Base-by-base conservation (phyloP, 495 filamentous ascomycete genomes). In the Eremomyces bilateralis region DNA sequence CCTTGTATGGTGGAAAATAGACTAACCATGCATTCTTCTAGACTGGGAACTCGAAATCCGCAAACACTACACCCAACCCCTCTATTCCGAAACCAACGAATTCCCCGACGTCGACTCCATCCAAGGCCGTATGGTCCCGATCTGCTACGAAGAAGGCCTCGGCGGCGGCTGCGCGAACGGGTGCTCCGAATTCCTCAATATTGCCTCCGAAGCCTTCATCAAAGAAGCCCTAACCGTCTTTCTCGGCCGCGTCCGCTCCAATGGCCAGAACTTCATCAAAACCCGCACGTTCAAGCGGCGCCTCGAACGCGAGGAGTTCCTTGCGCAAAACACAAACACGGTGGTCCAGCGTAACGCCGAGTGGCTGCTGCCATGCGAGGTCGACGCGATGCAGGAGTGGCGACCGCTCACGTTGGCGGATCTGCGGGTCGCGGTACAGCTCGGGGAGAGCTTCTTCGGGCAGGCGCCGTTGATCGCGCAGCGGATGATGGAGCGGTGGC, bases 61-160 rank as follows among this genome's bases (percentile, higher is more conserved):
- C 38, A 88, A 90, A 62, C 79, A 81, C 39, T 97, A 79, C 56
- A 70, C 75, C 25, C 78, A 83, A 45, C 76, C 85, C 10, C 63
- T 97, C 19, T 79, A 78, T 19, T 67, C 73, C 22, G 88, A 95
- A 54, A 84, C 83, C 0, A 77, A 80, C 38, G 88, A 95, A 56
- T 94, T 97, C 47, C 88, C 88, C 11, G 80, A 90, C 43, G 55
- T 67, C 6, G 64, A 71, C 34, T 74, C 71, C 19, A 80, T 97
- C 42, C 66, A 79, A 44, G 64, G 69, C 15, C 78, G 84, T 37
- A 90, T 95, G 77, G 61, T 80, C 13, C 84, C 88, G 5, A 88
- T 94, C 42, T 92, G 81, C 55, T 93, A 91, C 54, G 88, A 93
- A 54, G 67, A 79, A 40, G 88, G 84, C 0, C 67, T 97, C 3